phyloP scores from a whole-genome alignment of 805 yeast species.

The Myxozyma monticola region DNA sequence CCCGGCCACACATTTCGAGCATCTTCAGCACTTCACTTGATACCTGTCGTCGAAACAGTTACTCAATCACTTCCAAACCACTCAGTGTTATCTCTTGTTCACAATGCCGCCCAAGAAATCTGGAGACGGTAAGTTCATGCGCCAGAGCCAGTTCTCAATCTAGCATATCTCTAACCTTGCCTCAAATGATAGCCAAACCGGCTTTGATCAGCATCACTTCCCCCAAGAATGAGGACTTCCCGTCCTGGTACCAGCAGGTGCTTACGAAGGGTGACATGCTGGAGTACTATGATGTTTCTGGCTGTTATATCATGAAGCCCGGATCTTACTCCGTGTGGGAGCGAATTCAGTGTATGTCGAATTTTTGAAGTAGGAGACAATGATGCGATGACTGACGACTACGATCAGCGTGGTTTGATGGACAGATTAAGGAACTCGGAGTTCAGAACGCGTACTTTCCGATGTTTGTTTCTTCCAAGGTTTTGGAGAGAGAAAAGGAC shows the following conservation, averaged over 20 bases:
- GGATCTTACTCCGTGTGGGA: slow-evolving; percentile 96
- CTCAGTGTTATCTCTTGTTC: too few species aligned
- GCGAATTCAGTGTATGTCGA: slow-evolving; percentile 57
- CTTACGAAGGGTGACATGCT: slow-evolving; percentile 97
- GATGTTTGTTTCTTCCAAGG: slow-evolving; percentile 92
- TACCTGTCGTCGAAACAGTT: too few species aligned
- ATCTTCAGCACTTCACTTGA: too few species aligned
- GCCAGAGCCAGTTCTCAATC: too few species aligned
- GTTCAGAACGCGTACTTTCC: slow-evolving; percentile 97
- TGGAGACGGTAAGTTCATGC: too few species aligned
- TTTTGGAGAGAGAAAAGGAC: slow-evolving; percentile 95
- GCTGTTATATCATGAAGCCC: slow-evolving; percentile 97
- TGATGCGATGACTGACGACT: background rate
- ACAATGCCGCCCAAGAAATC: too few species aligned
- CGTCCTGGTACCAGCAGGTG: slow-evolving; percentile 97
- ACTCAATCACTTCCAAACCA: too few species aligned
- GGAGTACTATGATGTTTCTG: slow-evolving; percentile 97
- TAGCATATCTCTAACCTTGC: too few species aligned
- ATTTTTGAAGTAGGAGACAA: background rate
- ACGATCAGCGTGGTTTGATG: slow-evolving; percentile 65
- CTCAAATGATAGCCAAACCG: slow-evolving; percentile 2
- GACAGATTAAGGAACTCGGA: slow-evolving; percentile 77
- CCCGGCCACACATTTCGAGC: too few species aligned
- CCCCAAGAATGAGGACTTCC: slow-evolving; percentile 86
- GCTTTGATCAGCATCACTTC: slow-evolving; percentile 94